These are phyloP conservation scores for Colletotrichum caudatum DNA, from an alignment of 2,329 filamentous ascomycete species.

Conservation along the genomic window DNA sequence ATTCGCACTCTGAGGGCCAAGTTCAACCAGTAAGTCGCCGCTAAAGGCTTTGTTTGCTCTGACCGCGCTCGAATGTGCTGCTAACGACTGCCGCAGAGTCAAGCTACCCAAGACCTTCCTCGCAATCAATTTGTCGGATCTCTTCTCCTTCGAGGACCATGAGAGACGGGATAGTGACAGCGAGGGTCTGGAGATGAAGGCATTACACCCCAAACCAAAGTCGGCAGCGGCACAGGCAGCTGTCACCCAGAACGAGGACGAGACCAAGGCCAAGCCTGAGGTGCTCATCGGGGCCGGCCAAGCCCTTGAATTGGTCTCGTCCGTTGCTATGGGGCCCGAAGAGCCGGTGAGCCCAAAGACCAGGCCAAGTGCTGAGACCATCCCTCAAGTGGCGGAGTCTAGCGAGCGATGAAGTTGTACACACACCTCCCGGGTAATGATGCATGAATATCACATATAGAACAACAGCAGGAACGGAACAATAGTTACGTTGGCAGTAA, in stretches of 20 bases:
- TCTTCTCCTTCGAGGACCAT: slow-evolving; percentile 69
- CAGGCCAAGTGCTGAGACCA: slow-evolving; percentile 15
- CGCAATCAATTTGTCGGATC: slow-evolving; percentile 73
- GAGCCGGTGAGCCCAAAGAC: slow-evolving; percentile 22
- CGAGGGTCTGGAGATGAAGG: slow-evolving; percentile 63
- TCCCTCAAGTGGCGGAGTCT: slow-evolving; percentile 2
- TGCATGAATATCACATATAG: not conserved
- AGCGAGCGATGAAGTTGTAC: slow-evolving; percentile 1
- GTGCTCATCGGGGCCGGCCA: slow-evolving; percentile 40
- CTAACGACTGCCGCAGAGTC: slow-evolving; percentile 58
- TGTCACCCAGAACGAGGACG: slow-evolving; percentile 11
- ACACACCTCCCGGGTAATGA: not conserved
- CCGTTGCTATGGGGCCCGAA: slow-evolving; percentile 9
- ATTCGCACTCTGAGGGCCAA: slow-evolving; percentile 94
- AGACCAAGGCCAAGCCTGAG: slow-evolving; percentile 27
- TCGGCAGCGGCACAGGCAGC: slow-evolving; percentile 18
- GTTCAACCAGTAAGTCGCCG: slow-evolving; percentile 84
- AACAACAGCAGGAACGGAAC: not conserved
- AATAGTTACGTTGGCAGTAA: not conserved
- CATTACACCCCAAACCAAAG: slow-evolving; percentile 46
- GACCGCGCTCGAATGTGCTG: not conserved
- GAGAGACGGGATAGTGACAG: slow-evolving; percentile 64
- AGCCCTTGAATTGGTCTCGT: slow-evolving; percentile 26
- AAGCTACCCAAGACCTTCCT: slow-evolving; percentile 75
- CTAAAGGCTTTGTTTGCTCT: not conserved